phyloP scores from a whole-genome alignment of 2,329 filamentous ascomycete species.

The Aspergillus neotritici region DNA sequence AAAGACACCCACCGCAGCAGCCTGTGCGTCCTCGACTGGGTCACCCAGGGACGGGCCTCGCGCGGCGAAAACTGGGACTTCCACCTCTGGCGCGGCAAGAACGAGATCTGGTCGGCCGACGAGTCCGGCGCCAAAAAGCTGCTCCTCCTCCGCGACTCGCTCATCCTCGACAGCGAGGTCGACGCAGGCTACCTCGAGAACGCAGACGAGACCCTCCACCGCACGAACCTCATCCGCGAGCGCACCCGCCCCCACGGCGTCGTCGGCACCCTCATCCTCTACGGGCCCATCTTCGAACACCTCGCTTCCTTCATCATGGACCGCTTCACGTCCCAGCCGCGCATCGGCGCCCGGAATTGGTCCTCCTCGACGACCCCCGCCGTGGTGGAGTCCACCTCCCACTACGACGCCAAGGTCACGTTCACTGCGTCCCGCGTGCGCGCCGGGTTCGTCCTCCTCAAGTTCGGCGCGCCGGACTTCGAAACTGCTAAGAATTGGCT shows the following conservation, averaged over 20 bases:
- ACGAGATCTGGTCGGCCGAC: slow-evolving; percentile 60
- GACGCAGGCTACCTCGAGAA: slow-evolving; percentile 27
- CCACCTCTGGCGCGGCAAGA: slow-evolving; percentile 70
- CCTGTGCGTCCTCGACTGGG: slow-evolving; percentile 87
- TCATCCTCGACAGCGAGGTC: slow-evolving; percentile 61
- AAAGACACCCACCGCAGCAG: slow-evolving; percentile 41
- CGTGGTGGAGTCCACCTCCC: slow-evolving; percentile 31
- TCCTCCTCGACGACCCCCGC: slow-evolving; percentile 24
- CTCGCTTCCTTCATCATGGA: slow-evolving; percentile 69
- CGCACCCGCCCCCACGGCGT: slow-evolving; percentile 72
- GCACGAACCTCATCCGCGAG: slow-evolving; percentile 32
- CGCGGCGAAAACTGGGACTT: slow-evolving; percentile 87
- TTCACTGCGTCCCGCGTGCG: slow-evolving; percentile 80
- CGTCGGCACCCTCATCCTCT: slow-evolving; percentile 78
- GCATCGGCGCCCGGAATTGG: slow-evolving; percentile 80
- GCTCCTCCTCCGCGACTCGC: slow-evolving; percentile 76
- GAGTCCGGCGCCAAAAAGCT: slow-evolving; percentile 41
- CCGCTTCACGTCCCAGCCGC: slow-evolving; percentile 71
- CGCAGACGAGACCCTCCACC: slow-evolving; percentile 17
- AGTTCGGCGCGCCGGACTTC: slow-evolving; percentile 77
- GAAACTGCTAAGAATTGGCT: slow-evolving; percentile 80
- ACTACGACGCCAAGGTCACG: slow-evolving; percentile 50
- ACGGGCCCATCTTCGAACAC: slow-evolving; percentile 62
- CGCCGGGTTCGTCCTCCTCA: slow-evolving; percentile 75
- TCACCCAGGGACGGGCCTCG: slow-evolving; percentile 78